phyloP scores from a whole-genome alignment of 495 filamentous ascomycete genomes.

The Tuber aestivum region DNA sequence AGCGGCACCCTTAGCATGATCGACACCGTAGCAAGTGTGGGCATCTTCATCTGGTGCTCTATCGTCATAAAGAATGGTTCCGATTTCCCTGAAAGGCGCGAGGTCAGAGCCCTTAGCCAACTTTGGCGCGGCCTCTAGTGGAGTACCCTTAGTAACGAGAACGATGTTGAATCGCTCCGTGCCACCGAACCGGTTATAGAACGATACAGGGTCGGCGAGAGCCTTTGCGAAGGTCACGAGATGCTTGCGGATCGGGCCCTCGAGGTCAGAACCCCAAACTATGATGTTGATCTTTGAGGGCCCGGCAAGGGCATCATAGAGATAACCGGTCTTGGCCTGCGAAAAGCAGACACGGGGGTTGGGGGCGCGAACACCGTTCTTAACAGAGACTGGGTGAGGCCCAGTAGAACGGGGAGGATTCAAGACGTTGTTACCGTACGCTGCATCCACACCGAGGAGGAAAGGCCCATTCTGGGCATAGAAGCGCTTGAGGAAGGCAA shows the following conservation, averaged over 20 bases:
- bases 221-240: slow-evolving; percentile 29
- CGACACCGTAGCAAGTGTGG: slow-evolving; percentile 38
- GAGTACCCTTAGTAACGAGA: slow-evolving; percentile 41
- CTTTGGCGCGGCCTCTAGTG: slow-evolving; percentile 20
- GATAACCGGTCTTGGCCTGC: slow-evolving; percentile 38
- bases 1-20: slow-evolving; percentile 42
- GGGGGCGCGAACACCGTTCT: slow-evolving; percentile 43
- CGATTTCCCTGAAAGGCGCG: slow-evolving; percentile 10
- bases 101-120: slow-evolving; percentile 13
- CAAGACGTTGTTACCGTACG: slow-evolving; percentile 17
- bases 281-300: slow-evolving; percentile 40
- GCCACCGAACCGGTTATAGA: slow-evolving; percentile 40
- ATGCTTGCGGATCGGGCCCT: slow-evolving; percentile 28
- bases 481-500: slow-evolving; percentile 34
- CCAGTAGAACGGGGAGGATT: background rate
- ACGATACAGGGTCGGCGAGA: slow-evolving; percentile 15
- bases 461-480: slow-evolving; percentile 38
- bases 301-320: slow-evolving; percentile 43
- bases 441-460: slow-evolving; percentile 38
- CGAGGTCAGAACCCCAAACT: slow-evolving; percentile 42
- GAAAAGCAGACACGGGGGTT: slow-evolving; percentile 44
- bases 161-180: slow-evolving; percentile 41
- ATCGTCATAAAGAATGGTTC: slow-evolving; percentile 42
- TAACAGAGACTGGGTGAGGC: slow-evolving; percentile 10
- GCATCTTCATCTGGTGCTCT: slow-evolving; percentile 44